Base-by-base conservation (phyloP, 352 stramenopile species). In the Blastocystis sp. region DNA sequence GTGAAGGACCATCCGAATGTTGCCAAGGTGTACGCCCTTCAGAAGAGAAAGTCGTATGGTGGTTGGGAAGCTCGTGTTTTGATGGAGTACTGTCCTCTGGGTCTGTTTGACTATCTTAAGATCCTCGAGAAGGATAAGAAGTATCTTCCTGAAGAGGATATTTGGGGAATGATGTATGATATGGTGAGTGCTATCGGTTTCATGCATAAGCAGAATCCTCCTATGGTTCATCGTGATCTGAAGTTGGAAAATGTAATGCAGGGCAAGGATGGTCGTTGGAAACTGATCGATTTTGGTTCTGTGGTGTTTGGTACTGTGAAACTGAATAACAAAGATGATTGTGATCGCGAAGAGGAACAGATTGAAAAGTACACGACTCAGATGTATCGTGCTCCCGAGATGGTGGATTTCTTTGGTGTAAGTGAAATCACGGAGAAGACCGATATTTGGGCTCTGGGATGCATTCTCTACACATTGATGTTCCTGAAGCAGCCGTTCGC, bases 341-440 rank as follows among this genome's bases (percentile, higher is more conserved):
- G 94, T 29, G 88, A 90, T 2, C 90, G 92, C n/a, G 93, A 96
- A 81, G 93, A 96, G 78, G 95, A 98, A 83, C 91, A 96, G 35
- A 95, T 98, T 67, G 90, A 94, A 88, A 97, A 97, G 89, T 96
- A 94, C 59, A 98, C 95, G 5, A 98, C 95, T 0, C 95, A 96
- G 78, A 97, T 98, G 94, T 98, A 98, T 88, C 93, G 95, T 12
- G 95, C 95, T 0, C 96, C 95, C 14, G 96, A 98, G 89, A 94
- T 98, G 85, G 94, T 96, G 0, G 95, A 98, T 89, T 91, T 98
- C 2, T 98, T 97, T 89, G 93, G 95, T 88, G 91, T 93, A 0
- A 93, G 93, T 0, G 91, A 94, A 51, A 91, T 98, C 39, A 95
- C 92, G 0, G 90, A 97, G 88, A 89, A 94, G 85, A 93, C 97